Evolutionary conservation across 2,329 filamentous ascomycete species (phyloP), one percentile per base, ranked within the genome.

Genomic region (Verticillium tricorpus): DNA sequence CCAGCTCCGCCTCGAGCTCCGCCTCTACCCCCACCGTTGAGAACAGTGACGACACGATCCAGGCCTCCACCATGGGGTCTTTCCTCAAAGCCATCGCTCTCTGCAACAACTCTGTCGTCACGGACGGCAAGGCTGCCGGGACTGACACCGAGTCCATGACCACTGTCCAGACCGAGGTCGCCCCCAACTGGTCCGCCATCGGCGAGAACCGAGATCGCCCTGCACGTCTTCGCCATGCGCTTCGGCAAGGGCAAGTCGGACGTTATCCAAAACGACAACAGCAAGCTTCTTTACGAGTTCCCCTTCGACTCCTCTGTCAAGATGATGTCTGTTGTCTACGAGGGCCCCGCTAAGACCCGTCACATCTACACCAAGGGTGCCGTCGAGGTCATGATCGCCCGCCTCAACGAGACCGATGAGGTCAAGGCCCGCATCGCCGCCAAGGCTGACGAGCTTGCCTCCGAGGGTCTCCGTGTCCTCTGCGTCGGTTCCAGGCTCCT

Each of bases 261-360:
- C 3, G 66, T 80, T 22, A 62, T 77, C 11, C 67, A 72, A 28
- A 70, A 72, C 25, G 73, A 74, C n/a, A 67, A 71, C 28, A 79
- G 81, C 61, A 73, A 75, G 45, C 75, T 88, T 55, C 68, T 89
- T 11, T 82, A 85, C 1, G 89, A 92, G 68, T 88, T 88, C 60
- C 88, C 89, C 2, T 92, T 92, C 69, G 89, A 92, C 71, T 91
- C 88, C 0, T 85, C 85, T 40, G 84, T 89, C 73, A 92, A 92
- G 77, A 83, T 88, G 62, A 92, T 92, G 89, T 89, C 87, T 40
- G 88, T 91, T 57, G 82, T 91, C 32, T 90, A 89, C 54, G 72
- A 73, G 8, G 72, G 68, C 54, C 71, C 70, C 1, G 69, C 71
- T 12, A 70, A 72, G 12, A 57, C 63, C 12, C 70, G 71, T 56